Base-by-base conservation (phyloP, 1,284 basidiomycete genomes). In the Ganoderma lingzhi region DNA sequence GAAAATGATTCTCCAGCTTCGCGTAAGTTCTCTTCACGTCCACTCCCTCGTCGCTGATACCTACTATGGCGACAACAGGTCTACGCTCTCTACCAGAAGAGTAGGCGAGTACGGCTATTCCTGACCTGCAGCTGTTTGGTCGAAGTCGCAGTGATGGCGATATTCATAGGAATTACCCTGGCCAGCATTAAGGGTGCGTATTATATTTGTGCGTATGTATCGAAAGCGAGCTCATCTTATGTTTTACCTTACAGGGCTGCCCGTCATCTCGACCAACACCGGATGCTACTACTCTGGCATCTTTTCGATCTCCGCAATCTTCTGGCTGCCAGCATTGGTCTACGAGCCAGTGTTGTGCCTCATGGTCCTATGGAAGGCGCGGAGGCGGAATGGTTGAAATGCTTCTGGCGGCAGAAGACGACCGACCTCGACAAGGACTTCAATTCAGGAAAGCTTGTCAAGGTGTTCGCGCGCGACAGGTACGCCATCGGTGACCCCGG, bases 311-410 rank as follows among this genome's bases (percentile, higher is more conserved):
- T 77, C 77, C 2, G 73, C 76, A 0, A 56, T 78, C 1, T 76
- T 79, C 64, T 79, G 78, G 75, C 68, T 75, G 3, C 77, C 78
- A 32, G 76, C 74, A 1, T 66, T 79, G 3, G 42, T 78, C 6
- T 73, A 72, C 15, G 78, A 79, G 44, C 77, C 77, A 1, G 66
- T 78, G 30, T 67, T 79, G 37, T 78, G 73, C 42, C 39, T 63
- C 19, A 71, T 79, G 15, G 78, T 78, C 9, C 66, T 76, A 6
- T 75, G 72, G 64, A 77, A 77, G 60, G 75, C 77, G 10, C 72
- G 71, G 71, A 61, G 4, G 63, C 55, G 19, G 37, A 23, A 62
- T 44, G 37, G 39, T 41, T 35, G 66, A 5, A 39, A 2, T 9
- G 9, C n/a, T 39, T 59, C 56, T 12, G 56, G 35, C 8, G 56